Conservation (phyloP, 306 rosid species). For the Betula pendula region DNA sequence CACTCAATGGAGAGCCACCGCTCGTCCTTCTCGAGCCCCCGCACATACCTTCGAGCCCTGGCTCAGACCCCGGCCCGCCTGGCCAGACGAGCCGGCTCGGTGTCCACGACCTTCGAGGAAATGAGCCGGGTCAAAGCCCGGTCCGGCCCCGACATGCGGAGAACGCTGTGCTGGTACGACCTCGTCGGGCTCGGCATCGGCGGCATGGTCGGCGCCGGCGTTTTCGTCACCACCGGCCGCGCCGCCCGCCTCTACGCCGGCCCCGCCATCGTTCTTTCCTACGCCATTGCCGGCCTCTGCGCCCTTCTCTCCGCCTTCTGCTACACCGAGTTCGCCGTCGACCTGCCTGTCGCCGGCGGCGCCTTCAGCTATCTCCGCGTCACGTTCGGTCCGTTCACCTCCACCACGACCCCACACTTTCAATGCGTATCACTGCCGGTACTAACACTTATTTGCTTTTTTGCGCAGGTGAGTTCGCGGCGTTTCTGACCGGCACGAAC, state of each 20-base stretch:
- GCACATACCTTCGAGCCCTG: slow-evolving; percentile 61
- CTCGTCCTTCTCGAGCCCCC: slow-evolving; percentile 71
- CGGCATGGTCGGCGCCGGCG: slow-evolving; percentile 97
- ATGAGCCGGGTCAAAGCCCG: slow-evolving; percentile 55
- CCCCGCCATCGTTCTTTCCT: slow-evolving; percentile 73
- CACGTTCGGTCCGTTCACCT: too few species aligned
- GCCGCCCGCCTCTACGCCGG: slow-evolving; percentile 64
- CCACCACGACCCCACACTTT: too few species aligned
- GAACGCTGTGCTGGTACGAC: slow-evolving; percentile 80
- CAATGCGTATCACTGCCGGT: too few species aligned
- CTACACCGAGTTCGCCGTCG: slow-evolving; percentile 96
- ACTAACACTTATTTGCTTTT: too few species aligned
- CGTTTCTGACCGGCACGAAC: slow-evolving; percentile 80
- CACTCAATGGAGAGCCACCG: slow-evolving; percentile 42
- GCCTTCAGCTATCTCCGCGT: slow-evolving; percentile 96
- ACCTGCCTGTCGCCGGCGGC: slow-evolving; percentile 96
- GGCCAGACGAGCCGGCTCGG: slow-evolving; percentile 63
- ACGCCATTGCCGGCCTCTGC: slow-evolving; percentile 95
- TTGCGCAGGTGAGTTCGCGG: slow-evolving; percentile 84
- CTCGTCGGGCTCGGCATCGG: slow-evolving; percentile 74
- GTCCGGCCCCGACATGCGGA: slow-evolving; percentile 68
- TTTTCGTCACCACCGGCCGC: slow-evolving; percentile 78
- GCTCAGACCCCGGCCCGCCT: slow-evolving; percentile 67
- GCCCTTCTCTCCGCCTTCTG: slow-evolving; percentile 94
- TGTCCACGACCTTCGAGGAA: slow-evolving; percentile 75